phyloP scores from a whole-genome alignment of 768 basidiomycete species.

The Tulasnella sp. region DNA sequence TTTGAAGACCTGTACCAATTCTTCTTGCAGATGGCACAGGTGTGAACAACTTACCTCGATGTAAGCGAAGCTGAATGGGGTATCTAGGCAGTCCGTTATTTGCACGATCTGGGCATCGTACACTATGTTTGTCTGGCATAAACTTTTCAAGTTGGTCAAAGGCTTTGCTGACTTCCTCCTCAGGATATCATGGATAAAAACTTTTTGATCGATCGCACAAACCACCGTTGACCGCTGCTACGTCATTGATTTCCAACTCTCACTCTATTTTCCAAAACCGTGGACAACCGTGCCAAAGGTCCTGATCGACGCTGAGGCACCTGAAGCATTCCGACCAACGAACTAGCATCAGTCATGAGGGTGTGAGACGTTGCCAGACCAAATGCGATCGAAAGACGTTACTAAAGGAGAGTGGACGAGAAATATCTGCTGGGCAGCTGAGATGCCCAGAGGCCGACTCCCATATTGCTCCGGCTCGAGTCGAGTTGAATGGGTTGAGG shows the following conservation, averaged over 20 bases:
- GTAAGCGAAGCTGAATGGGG: background rate
- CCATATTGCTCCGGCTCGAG: too few species aligned
- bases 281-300: background rate
- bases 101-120: background rate
- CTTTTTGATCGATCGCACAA: background rate
- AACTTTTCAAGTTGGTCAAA: background rate
- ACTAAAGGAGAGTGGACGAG: too few species aligned
- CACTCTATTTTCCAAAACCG: background rate
- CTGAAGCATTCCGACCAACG: background rate
- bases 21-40: background rate
- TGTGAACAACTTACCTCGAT: background rate
- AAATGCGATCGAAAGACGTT: too few species aligned
- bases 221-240: background rate
- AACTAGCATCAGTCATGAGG: too few species aligned
- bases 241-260: background rate
- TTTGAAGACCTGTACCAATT: background rate
- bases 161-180: background rate
- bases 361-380: too few species aligned
- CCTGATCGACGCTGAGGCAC: background rate
- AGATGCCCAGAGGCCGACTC: too few species aligned
- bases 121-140: background rate
- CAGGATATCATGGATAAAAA: background rate
- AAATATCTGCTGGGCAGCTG: too few species aligned
- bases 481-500: background rate
- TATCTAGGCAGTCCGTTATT: background rate